These are phyloP conservation scores for Cydonia oblonga DNA, from an alignment of 331 rosid genomes.

Conservation along the genomic window DNA sequence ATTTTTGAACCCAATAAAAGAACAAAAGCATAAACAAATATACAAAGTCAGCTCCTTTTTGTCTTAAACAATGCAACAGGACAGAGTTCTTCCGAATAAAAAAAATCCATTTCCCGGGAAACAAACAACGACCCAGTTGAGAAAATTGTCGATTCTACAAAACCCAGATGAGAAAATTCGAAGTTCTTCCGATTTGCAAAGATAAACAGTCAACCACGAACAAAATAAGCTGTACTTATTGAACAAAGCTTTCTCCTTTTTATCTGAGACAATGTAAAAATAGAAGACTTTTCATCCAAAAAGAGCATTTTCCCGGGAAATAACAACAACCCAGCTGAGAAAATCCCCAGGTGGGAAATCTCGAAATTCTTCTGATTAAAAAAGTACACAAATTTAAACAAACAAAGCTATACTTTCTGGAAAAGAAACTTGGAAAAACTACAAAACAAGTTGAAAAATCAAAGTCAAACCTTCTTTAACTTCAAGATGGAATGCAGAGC, in stretches of 20 bases:
- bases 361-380: too few species aligned
- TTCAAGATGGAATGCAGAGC: conserved; percentile 56
- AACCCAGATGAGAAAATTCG: neutral
- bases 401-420: neutral
- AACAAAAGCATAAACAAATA: neutral
- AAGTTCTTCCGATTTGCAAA: neutral
- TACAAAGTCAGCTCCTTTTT: neutral
- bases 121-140: neutral
- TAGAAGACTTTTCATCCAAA: neutral
- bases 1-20: neutral
- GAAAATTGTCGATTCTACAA: neutral
- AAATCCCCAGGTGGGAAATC: neutral
- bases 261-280: neutral
- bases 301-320: neutral
- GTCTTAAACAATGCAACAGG: neutral
- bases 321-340: neutral
- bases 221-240: neutral
- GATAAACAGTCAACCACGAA: neutral
- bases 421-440: neutral
- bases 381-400: neutral
- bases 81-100: neutral
- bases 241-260: neutral
- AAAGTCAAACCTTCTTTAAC: conserved; percentile 40
- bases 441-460: neutral
- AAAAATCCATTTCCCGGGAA: neutral